A percentile compares a stretch with the other conserved stretches of the same genome.
Evolutionary conservation across 2,329 filamentous ascomycete species (phyloP).

Genomic region (Cladophialophora exuberans): DNA sequence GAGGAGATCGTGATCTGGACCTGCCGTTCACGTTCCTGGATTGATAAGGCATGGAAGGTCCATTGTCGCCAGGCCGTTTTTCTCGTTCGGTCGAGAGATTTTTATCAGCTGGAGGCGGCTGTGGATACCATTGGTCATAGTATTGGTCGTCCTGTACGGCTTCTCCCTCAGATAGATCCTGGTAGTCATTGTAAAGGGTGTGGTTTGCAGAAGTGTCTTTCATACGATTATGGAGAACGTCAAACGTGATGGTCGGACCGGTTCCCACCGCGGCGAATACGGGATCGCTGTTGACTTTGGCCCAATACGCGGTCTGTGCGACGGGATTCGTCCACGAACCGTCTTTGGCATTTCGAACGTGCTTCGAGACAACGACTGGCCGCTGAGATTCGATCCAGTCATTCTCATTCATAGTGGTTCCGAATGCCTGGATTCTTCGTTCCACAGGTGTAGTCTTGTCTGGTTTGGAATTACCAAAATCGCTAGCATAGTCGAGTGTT

Average conservation of each 20-base stretch:
- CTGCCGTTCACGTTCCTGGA: neutral
- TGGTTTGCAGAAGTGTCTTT: neutral
- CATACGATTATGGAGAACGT: slow-evolving; percentile 5
- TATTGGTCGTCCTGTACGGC: neutral
- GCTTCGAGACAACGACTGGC: slow-evolving; percentile 10
- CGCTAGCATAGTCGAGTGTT: slow-evolving; percentile 3
- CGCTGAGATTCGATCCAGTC: slow-evolving; percentile 8
- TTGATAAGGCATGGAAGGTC: neutral
- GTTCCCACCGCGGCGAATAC: slow-evolving; percentile 10
- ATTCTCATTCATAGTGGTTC: slow-evolving; percentile 4
- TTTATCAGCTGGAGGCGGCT: neutral
- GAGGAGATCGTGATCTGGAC: slow-evolving; percentile 3
- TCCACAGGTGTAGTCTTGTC: neutral
- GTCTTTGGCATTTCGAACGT: slow-evolving; percentile 14
- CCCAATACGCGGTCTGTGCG: slow-evolving; percentile 6
- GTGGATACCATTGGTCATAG: too few species aligned
- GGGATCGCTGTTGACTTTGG: slow-evolving; percentile 12
- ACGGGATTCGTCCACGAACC: slow-evolving; percentile 3
- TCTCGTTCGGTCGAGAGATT: neutral
- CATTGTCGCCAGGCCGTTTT: neutral
- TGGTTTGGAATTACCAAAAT: neutral
- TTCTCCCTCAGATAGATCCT: too few species aligned
- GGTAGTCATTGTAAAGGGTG: neutral
- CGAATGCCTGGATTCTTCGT: slow-evolving; percentile 16
- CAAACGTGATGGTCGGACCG: slow-evolving; percentile 4